phyloP scores from a whole-genome alignment of 2,329 filamentous ascomycete genomes.

The Zalaria obscura region DNA sequence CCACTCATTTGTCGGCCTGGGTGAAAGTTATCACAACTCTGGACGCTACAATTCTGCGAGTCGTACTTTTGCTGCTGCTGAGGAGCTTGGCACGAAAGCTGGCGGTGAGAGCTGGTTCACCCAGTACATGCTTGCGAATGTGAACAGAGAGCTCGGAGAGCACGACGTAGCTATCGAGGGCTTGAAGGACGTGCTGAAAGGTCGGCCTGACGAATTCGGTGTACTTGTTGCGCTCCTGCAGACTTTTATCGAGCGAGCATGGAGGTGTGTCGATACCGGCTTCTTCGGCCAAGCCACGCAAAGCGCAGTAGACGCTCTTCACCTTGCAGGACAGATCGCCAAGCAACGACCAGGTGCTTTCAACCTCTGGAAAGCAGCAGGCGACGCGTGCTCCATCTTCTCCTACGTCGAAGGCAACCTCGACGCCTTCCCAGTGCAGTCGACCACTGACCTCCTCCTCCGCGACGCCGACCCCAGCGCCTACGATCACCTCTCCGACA shows the following conservation, averaged over 20 bases:
- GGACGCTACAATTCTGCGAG: conserved; percentile 88
- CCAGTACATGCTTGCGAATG: conserved; percentile 90
- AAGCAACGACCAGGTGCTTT: conserved; percentile 55
- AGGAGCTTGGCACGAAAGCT: conserved; percentile 43
- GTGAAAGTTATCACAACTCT: conserved; percentile 94
- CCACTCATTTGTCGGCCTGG: conserved; percentile 88
- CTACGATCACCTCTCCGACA: conserved; percentile 49
- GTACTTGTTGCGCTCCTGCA: conserved; percentile 80
- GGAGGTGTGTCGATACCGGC: conserved; percentile 64
- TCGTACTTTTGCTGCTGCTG: conserved; percentile 77
- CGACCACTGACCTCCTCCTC: conserved; percentile 45
- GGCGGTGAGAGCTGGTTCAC: conserved; percentile 78
- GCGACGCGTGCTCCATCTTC: conserved; percentile 77
- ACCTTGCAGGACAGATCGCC: conserved; percentile 49
- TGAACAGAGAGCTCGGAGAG: conserved; percentile 82
- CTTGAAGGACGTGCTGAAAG: conserved; percentile 58
- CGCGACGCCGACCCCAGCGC: conserved; percentile 37
- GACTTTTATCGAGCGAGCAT: conserved; percentile 69
- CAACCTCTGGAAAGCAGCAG: conserved; percentile 90
- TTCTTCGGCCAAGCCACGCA: conserved; percentile 72
- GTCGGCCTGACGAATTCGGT: conserved; percentile 63
- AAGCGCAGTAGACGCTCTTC: conserved; percentile 54
- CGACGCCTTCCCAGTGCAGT: conserved; percentile 44
- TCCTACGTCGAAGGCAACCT: conserved; percentile 59
- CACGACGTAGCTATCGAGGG: conserved; percentile 69